These are phyloP conservation scores for Polytrichum commune DNA, from an alignment of 225 moss, liverwort and hornwort genomes.

Conservation along the genomic window DNA sequence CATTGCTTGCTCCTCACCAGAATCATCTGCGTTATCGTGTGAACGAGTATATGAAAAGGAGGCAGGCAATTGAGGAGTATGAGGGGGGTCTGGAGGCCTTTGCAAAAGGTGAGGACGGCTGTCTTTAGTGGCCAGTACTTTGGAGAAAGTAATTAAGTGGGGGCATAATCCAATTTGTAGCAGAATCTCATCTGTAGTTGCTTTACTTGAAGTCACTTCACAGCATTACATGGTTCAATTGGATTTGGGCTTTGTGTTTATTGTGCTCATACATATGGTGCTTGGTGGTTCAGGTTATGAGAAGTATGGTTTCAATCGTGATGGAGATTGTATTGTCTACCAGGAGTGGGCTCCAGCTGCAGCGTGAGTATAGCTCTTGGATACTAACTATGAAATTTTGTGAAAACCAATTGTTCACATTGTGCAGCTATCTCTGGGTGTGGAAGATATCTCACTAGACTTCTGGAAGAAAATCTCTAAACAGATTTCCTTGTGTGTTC, in stretches of 20 bases:
- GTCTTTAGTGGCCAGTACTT: background rate
- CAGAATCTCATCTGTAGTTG: too few relatives aligned
- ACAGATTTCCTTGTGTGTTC: too few relatives aligned
- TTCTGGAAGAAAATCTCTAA: too few relatives aligned
- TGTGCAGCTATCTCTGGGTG: too few relatives aligned
- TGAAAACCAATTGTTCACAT: background rate
- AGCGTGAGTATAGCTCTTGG: slow-evolving; percentile 39
- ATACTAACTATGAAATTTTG: background rate
- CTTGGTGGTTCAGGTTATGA: slow-evolving; percentile 57
- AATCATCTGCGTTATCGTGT: slow-evolving; percentile 66
- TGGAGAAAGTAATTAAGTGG: too few relatives aligned
- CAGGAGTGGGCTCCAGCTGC: slow-evolving; percentile 90
- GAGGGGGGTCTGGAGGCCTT: slow-evolving; percentile 80
- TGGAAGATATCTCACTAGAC: too few relatives aligned
- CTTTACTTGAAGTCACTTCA: too few relatives aligned
- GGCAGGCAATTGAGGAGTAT: slow-evolving; percentile 64
- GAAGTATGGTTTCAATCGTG: slow-evolving; percentile 77
- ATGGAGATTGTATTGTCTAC: slow-evolving; percentile 60
- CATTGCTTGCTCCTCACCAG: slow-evolving; percentile 62
- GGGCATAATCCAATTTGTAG: too few relatives aligned
- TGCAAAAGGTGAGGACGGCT: slow-evolving; percentile 52
- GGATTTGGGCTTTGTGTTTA: too few relatives aligned
- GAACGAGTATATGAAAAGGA: slow-evolving; percentile 56
- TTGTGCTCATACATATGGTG: too few relatives aligned
- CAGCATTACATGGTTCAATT: too few relatives aligned